Conservation (phyloP, 345 rosid genomes). For the Brassica cretica region DNA sequence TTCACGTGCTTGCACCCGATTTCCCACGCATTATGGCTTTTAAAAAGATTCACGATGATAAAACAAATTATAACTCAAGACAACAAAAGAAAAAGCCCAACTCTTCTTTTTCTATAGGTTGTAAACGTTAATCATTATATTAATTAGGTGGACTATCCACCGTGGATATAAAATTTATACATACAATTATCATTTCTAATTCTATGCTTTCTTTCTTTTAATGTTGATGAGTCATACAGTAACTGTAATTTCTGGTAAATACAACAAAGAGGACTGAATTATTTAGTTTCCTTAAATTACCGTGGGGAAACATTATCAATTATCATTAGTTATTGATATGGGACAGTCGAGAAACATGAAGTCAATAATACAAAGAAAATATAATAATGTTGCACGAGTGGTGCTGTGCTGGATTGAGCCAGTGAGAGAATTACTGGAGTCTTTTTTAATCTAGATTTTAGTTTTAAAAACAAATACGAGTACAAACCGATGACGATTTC, state of each 20-base stretch:
- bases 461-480: neutral
- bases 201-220: neutral
- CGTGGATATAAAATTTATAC: neutral
- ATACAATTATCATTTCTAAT: neutral
- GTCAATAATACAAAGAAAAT: constrained; percentile 25
- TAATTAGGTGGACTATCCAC: neutral
- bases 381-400: constrained; percentile 64
- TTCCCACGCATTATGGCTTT: constrained; percentile 41
- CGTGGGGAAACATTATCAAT: neutral
- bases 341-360: constrained; percentile 35
- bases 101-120: neutral
- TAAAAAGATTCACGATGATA: constrained; percentile 33
- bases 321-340: neutral
- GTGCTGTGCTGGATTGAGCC: constrained; percentile 44
- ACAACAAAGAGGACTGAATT: neutral
- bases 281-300: constrained; percentile 11
- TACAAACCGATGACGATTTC: constrained; percentile 26
- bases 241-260: neutral
- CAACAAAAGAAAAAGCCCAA: neutral
- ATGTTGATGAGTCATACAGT: neutral
- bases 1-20: constrained; percentile 63
- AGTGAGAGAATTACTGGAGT: constrained; percentile 18
- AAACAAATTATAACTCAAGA: constrained; percentile 16
- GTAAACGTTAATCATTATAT: neutral
- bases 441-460: neutral